Evolutionary conservation across 225 moss, liverwort and hornwort species (phyloP).

Genomic region (Physcomitrium patens): DNA sequence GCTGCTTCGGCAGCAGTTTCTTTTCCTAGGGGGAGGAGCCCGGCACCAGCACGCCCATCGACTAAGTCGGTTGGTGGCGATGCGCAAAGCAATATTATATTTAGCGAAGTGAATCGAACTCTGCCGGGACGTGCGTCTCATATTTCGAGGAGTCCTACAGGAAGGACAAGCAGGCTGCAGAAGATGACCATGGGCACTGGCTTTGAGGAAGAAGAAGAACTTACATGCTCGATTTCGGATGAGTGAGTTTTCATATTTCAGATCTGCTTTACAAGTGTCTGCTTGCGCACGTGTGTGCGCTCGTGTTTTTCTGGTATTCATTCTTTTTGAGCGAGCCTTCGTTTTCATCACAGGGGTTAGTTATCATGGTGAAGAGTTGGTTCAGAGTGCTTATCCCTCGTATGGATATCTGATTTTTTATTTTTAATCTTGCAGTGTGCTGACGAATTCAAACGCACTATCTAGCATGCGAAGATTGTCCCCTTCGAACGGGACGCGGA

Average conservation of each 20-base stretch:
- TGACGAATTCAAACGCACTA: neutral
- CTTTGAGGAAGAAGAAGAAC: neutral
- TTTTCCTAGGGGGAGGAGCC: neutral
- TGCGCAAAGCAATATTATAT: neutral
- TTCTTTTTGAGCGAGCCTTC: neutral
- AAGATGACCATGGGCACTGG: conserved; percentile 15
- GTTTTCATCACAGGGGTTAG: no score
- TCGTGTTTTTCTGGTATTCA: neutral
- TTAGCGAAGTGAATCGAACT: conserved; percentile 12
- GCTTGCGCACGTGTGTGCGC: neutral
- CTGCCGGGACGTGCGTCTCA: neutral
- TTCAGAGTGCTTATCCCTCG: no score
- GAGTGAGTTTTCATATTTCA: conserved; percentile 2
- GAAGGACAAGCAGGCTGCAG: conserved; percentile 20
- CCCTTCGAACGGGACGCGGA: neutral
- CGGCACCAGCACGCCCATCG: neutral
- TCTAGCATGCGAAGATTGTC: neutral
- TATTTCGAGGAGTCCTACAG: conserved; percentile 17
- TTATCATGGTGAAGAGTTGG: no score
- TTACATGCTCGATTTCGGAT: neutral
- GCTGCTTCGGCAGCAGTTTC: neutral
- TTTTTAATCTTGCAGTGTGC: no score
- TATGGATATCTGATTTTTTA: no score
- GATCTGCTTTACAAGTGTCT: neutral
- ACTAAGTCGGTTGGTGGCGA: neutral